These are phyloP conservation scores for Myxozyma monticola DNA, from an alignment of 805 yeast species.

Conservation along the genomic window DNA sequence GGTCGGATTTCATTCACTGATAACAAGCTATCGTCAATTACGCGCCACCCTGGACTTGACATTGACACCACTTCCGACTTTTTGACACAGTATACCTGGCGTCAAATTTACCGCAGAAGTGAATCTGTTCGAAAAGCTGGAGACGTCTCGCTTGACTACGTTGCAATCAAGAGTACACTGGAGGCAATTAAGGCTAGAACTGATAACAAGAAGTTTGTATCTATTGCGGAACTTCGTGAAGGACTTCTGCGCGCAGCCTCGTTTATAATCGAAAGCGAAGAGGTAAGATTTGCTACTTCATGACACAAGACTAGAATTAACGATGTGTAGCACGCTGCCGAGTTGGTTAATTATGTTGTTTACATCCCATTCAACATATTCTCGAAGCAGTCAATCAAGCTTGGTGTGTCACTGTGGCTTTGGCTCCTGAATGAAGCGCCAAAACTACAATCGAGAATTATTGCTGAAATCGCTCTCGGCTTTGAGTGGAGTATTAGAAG, in stretches of 20 bases:
- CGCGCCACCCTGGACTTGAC: conserved; percentile 39
- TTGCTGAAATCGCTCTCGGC: conserved; percentile 65
- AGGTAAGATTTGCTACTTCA: too few species aligned
- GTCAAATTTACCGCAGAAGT: conserved; percentile 37
- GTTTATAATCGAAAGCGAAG: conserved; percentile 39
- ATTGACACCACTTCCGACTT: conserved; percentile 66
- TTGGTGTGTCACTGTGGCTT: conserved; percentile 78
- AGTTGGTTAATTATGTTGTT: conserved; percentile 47
- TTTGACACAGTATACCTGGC: conserved; percentile 75
- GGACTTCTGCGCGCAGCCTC: conserved; percentile 43
- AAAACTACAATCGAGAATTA: conserved; percentile 54
- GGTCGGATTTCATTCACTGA: conserved; percentile 68
- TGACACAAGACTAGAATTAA: too few species aligned
- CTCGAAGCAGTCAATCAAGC: conserved; percentile 57
- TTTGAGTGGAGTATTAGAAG: conserved; percentile 68
- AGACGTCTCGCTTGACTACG: conserved; percentile 9
- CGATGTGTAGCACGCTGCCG: conserved; percentile 11
- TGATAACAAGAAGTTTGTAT: conserved; percentile 27
- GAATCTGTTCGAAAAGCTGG: conserved; percentile 1
- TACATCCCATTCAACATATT: conserved; percentile 68
- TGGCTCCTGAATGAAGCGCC: conserved; percentile 70
- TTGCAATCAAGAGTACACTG: conserved; percentile 30
- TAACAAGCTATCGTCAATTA: conserved; percentile 57
- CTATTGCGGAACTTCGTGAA: conserved; percentile 34
- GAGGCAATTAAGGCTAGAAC: conserved; percentile 30